phyloP scores from a whole-genome alignment of 768 basidiomycete genomes.

The Pulveroboletus sp. region DNA sequence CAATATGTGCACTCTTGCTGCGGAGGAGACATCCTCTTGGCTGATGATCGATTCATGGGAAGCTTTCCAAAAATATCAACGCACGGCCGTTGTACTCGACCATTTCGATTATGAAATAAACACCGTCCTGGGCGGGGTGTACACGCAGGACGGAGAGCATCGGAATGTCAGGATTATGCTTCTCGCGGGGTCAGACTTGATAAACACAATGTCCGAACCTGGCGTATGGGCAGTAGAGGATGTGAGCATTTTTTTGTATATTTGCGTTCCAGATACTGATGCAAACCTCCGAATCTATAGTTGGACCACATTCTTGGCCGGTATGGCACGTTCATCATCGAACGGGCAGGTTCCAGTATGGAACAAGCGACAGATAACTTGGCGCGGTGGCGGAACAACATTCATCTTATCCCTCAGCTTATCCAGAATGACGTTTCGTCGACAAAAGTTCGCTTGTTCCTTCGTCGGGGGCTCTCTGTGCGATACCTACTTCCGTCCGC shows the following conservation, averaged over 20 bases:
- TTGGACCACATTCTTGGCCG: conserved; percentile 94
- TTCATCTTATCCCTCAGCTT: conserved; percentile 88
- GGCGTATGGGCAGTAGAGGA: conserved; percentile 96
- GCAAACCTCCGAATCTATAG: conserved; percentile 38
- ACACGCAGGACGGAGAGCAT: conserved; percentile 69
- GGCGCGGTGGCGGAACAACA: conserved; percentile 77
- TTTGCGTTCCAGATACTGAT: conserved; percentile 14
- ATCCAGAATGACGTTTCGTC: conserved; percentile 98
- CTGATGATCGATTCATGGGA: conserved; percentile 99
- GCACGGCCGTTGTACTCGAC: conserved; percentile 95
- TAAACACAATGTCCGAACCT: conserved; percentile 97
- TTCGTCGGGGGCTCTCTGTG: conserved; percentile 76
- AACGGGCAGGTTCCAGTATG: conserved; percentile 92
- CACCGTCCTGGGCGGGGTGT: conserved; percentile 74
- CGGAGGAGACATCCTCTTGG: conserved; percentile 89
- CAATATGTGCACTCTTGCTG: conserved; percentile 85
- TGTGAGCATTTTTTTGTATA: conserved; percentile 49
- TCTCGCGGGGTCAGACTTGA: conserved; percentile 96
- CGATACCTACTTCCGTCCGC: conserved; percentile 88
- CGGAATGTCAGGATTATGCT: conserved; percentile 85
- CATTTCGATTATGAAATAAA: conserved; percentile 97
- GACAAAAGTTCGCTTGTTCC: conserved; percentile 84
- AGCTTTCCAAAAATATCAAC: conserved; percentile 90
- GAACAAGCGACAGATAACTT: conserved; percentile 75
- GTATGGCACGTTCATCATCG: conserved; percentile 93